Evolutionary conservation across 352 stramenopile genomes (phyloP).

Genomic region (Phytophthora pinifolia): DNA sequence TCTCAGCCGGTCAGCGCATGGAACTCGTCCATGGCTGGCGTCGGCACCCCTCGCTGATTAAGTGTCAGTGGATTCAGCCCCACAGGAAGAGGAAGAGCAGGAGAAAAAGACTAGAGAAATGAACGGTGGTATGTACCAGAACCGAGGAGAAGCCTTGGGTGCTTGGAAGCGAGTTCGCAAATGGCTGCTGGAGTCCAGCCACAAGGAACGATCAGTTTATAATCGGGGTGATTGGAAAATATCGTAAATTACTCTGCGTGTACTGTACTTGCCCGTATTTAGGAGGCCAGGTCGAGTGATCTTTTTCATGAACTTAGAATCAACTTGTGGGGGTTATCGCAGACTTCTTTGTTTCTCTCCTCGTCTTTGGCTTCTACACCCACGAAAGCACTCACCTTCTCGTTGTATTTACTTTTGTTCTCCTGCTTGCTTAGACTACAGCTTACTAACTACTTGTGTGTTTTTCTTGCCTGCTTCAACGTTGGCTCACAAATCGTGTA

Average conservation of each 20-base stretch:
- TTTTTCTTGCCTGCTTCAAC: constrained; percentile 24
- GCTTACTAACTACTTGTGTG: constrained; percentile 30
- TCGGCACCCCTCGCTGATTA: constrained; percentile 67
- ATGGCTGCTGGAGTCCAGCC: constrained; percentile 1
- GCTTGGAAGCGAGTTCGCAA: constrained; percentile 7
- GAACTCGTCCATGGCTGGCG: constrained; percentile 48
- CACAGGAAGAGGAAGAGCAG: constrained; percentile 11
- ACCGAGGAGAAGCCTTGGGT: background rate
- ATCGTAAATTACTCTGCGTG: no score
- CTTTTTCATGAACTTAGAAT: no score
- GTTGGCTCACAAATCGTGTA: constrained; percentile 34
- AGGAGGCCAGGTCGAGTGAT: no score
- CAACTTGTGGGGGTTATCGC: no score
- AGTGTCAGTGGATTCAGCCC: constrained; percentile 34
- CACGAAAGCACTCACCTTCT: constrained; percentile 13
- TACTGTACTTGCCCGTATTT: no score
- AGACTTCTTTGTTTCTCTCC: no score
- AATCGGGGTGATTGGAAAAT: constrained; percentile 22
- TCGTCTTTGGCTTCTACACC: no score
- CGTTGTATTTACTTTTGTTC: constrained; percentile 26
- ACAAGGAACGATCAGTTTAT: constrained; percentile 2
- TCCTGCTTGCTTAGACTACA: constrained; percentile 35
- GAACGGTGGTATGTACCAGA: constrained; percentile 18
- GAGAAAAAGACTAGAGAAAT: background rate
- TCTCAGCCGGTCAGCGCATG: constrained; percentile 54